A percentile compares a stretch with the other conserved stretches of the same genome.
Evolutionary conservation across 148 eudicot species (phyloP).

Genomic region (Cornus suecica): DNA sequence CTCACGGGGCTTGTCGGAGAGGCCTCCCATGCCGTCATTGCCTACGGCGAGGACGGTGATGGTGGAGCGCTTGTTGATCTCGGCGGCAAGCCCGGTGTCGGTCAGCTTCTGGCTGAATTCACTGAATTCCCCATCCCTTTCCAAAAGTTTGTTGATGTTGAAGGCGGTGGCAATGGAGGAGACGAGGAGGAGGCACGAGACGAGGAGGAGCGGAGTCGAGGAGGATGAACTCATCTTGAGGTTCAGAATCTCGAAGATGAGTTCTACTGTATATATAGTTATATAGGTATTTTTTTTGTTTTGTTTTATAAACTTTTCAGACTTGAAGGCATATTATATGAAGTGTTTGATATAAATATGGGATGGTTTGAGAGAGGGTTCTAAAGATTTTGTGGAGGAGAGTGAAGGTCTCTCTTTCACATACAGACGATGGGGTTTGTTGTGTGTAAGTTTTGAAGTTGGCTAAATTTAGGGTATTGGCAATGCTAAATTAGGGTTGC

Average conservation of each 20-base stretch:
- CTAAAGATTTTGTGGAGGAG: background rate
- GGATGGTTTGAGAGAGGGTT: background rate
- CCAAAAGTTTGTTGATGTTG: slow-evolving; percentile 35
- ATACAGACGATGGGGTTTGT: no score
- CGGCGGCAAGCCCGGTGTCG: slow-evolving; percentile 29
- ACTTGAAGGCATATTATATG: background rate
- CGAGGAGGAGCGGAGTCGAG: background rate
- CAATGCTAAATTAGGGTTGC: no score
- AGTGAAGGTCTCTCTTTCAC: slow-evolving; percentile 13
- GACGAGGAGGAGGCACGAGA: slow-evolving; percentile 10
- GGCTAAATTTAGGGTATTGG: no score
- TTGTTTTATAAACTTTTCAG: background rate
- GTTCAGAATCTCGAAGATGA: background rate
- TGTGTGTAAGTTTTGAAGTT: background rate
- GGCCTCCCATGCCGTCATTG: slow-evolving; percentile 17
- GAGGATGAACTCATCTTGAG: slow-evolving; percentile 34
- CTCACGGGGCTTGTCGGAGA: slow-evolving; percentile 11
- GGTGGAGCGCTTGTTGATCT: slow-evolving; percentile 23
- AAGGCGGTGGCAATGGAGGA: slow-evolving; percentile 16
- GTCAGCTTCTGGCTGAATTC: slow-evolving; percentile 29
- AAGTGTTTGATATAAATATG: background rate
- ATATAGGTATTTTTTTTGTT: background rate
- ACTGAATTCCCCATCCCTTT: slow-evolving; percentile 27
- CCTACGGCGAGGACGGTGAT: slow-evolving; percentile 43
- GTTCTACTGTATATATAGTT: background rate